phyloP scores from a whole-genome alignment of 83 land plant species.

The Thuja plicata region DNA sequence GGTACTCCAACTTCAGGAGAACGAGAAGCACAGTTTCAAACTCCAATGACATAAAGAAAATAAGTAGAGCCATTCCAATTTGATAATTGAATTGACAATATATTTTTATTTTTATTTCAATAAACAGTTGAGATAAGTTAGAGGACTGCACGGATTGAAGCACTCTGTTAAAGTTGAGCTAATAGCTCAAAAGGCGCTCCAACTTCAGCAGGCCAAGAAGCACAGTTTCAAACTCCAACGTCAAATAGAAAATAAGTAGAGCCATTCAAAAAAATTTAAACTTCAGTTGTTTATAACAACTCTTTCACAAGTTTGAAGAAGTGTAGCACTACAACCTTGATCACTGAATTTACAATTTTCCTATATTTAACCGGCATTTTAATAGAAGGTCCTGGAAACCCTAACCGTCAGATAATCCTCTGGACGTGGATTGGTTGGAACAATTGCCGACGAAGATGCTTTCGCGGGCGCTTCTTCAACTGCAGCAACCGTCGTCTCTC shows the following conservation, averaged over 20 bases:
- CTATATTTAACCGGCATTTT: not conserved
- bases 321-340: not conserved
- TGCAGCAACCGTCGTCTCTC: constrained; percentile 14
- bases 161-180: not conserved
- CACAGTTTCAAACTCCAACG: not conserved
- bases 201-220: not conserved
- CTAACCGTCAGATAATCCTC: constrained; percentile 69
- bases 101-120: not conserved
- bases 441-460: constrained; percentile 51
- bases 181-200: not conserved
- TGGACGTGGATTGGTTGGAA: constrained; percentile 60
- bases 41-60: not conserved
- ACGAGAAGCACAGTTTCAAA: not conserved
- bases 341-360: not conserved
- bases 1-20: not conserved
- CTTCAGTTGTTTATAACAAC: too few species aligned
- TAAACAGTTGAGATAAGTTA: not conserved
- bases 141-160: not conserved
- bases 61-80: not conserved
- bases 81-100: not conserved
- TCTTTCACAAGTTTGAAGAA: not conserved
- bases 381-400: not conserved
- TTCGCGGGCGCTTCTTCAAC: constrained; percentile 32
- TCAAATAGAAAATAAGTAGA: not conserved
- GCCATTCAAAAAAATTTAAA: too few species aligned